These are phyloP conservation scores for Arthroderma sp. DNA, from an alignment of 2,329 filamentous ascomycete species.

Conservation along the genomic window DNA sequence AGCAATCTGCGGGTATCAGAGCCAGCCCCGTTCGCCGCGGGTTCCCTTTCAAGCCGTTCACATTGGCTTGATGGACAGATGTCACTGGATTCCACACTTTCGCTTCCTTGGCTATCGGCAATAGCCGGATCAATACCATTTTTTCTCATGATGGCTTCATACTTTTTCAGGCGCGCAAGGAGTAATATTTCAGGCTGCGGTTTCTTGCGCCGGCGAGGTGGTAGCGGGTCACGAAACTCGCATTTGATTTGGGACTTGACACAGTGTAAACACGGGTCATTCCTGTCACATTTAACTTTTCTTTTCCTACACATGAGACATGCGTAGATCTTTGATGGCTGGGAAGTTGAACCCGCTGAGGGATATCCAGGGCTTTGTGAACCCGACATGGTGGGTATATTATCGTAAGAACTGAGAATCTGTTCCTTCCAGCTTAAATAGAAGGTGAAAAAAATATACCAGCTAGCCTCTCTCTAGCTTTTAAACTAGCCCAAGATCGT, in stretches of 20 bases:
- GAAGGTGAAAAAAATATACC: no score
- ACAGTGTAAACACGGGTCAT: constrained; percentile 58
- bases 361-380: no score
- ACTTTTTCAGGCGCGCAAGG: not conserved
- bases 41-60: no score
- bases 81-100: not conserved
- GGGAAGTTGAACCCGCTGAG: not conserved
- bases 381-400: no score
- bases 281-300: constrained; percentile 62
- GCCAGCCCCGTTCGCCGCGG: no score
- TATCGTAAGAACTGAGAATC: no score
- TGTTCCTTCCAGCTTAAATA: no score
- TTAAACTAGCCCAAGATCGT: no score
- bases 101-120: not conserved
- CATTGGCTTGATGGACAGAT: no score
- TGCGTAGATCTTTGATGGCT: constrained; percentile 13
- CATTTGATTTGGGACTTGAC: constrained; percentile 51
- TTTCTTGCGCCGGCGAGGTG: not conserved
- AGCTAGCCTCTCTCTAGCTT: no score
- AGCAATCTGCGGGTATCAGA: no score
- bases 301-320: constrained; percentile 65
- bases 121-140: not conserved
- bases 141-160: constrained; percentile 1
- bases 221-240: constrained; percentile 17
- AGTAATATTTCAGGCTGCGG: not conserved